A percentile compares a stretch with the other conserved stretches of the same genome.
phyloP scores from a whole-genome alignment of 1,284 basidiomycete genomes.

The Pseudozyma sp. region DNA sequence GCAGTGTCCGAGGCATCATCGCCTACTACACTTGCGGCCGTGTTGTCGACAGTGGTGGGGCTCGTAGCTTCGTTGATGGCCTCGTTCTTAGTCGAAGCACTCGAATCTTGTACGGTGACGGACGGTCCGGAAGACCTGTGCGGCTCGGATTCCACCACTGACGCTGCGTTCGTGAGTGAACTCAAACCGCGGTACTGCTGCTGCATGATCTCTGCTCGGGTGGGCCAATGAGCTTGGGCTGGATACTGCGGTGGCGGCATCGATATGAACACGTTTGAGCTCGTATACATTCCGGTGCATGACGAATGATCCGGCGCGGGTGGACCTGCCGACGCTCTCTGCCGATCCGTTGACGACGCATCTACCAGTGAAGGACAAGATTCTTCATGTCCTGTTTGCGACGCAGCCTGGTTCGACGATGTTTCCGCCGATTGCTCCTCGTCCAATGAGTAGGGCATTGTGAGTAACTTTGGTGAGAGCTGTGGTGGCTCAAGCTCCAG shows the following conservation, averaged over 20 bases:
- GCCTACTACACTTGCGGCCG: slow-evolving; percentile 9
- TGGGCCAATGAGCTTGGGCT: slow-evolving; percentile 29
- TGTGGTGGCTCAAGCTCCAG: slow-evolving; percentile 25
- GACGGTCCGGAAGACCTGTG: slow-evolving; percentile 19
- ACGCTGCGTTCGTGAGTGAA: slow-evolving; percentile 25
- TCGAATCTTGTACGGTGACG: neutral
- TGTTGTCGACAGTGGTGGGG: slow-evolving; percentile 17
- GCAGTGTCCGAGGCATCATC: slow-evolving; percentile 14
- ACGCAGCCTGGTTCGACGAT: neutral
- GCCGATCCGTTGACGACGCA: neutral
- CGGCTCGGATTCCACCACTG: slow-evolving; percentile 15
- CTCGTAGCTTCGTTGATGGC: slow-evolving; percentile 11
- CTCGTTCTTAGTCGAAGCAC: slow-evolving; percentile 13
- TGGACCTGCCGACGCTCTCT: neutral
- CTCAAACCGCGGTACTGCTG: slow-evolving; percentile 20
- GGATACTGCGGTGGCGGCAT: slow-evolving; percentile 32
- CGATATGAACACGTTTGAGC: slow-evolving; percentile 21
- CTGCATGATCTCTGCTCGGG: slow-evolving; percentile 14
- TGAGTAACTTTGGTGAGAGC: neutral
- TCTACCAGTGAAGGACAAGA: neutral
- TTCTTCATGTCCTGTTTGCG: neutral
- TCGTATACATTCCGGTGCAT: neutral
- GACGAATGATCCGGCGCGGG: neutral
- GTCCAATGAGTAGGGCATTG: neutral
- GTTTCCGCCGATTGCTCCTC: neutral